Percentiles rank a stretch among this genome's conserved stretches.
Evolutionary conservation across 257 asterid species (phyloP).

Genomic region (Ajuga chamaepitys): DNA sequence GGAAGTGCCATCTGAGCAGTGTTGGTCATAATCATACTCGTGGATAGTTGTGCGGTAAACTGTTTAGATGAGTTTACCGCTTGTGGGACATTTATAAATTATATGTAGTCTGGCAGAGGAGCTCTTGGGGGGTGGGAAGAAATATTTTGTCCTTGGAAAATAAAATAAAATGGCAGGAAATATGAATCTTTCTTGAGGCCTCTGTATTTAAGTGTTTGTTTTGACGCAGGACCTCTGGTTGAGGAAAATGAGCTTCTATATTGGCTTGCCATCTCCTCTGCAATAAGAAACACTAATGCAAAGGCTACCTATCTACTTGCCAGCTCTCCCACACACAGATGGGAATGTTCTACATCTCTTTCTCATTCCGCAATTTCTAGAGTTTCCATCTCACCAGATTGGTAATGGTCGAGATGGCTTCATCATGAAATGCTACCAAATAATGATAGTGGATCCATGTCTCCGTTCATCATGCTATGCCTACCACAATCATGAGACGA

Average conservation of each 20-base stretch:
- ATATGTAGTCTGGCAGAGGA: too few relatives aligned
- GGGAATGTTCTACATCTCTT: conserved; percentile 56
- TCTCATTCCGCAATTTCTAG: conserved; percentile 42
- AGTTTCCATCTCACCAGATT: conserved; percentile 52
- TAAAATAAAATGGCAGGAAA: conserved; percentile 8
- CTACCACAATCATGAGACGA: conserved; percentile 58
- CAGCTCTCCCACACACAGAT: conserved; percentile 61
- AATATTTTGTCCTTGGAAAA: neutral
- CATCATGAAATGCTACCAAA: conserved; percentile 32
- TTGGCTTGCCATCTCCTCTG: conserved; percentile 63
- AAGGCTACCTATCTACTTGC: conserved; percentile 60
- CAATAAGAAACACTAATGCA: conserved; percentile 56
- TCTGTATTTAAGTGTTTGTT: conserved; percentile 61
- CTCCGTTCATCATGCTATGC: conserved; percentile 68
- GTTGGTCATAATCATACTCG: too few relatives aligned
- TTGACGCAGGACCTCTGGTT: conserved; percentile 78
- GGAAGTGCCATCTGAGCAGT: too few relatives aligned
- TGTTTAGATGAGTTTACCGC: neutral
- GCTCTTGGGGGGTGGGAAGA: too few relatives aligned
- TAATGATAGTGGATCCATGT: conserved; percentile 28
- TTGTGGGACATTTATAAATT: neutral
- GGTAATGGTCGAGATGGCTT: conserved; percentile 41
- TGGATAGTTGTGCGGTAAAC: too few relatives aligned
- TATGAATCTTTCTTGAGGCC: conserved; percentile 16
- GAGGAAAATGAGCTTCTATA: conserved; percentile 59